phyloP scores from a whole-genome alignment of 2,329 filamentous ascomycete species.

The Capronia americana region DNA sequence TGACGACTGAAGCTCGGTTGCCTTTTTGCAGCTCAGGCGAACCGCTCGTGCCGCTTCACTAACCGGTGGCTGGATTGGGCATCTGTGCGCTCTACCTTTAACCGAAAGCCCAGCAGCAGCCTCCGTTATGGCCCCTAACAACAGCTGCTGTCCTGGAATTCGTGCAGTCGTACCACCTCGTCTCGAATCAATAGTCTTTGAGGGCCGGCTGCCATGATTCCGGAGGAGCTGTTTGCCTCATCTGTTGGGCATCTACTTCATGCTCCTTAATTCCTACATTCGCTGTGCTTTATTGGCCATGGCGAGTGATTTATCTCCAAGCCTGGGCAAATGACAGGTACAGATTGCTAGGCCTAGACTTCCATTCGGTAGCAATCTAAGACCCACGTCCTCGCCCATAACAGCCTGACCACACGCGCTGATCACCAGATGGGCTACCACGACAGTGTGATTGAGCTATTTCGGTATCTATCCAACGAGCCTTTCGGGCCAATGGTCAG shows the following conservation, averaged over 20 bases:
- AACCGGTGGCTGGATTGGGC: not conserved
- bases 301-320: not conserved
- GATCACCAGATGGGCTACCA: not conserved
- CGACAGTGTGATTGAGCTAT: not conserved
- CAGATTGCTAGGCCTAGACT: not conserved
- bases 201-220: not conserved
- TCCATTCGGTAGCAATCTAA: not conserved
- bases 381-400: not conserved
- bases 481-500: not conserved
- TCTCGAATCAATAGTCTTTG: too few relatives aligned
- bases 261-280: not conserved
- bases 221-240: conserved; percentile 10
- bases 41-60: not conserved
- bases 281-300: conserved; percentile 2
- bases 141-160: not conserved
- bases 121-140: not conserved
- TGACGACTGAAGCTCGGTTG: conserved; percentile 2
- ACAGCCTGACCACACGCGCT: not conserved
- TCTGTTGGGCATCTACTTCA: conserved; percentile 3
- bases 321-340: not conserved
- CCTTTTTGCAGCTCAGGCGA: not conserved
- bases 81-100: not conserved
- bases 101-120: not conserved
- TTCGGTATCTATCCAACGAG: not conserved
- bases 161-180: not conserved